Conservation (phyloP, 257 asterid species). For the Solanum commersonii region DNA sequence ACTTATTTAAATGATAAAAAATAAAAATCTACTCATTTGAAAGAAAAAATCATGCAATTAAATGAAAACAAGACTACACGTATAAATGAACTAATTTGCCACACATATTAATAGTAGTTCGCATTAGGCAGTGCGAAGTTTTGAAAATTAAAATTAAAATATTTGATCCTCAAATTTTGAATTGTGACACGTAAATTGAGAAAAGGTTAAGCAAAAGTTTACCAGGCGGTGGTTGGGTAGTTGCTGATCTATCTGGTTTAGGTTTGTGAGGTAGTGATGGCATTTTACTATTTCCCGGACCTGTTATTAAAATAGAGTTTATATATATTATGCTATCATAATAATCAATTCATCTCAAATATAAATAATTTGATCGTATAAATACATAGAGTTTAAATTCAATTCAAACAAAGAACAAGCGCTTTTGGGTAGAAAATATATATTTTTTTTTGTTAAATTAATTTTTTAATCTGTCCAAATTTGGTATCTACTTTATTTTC, state of each 20-base stretch:
- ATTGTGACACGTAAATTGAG: too few species aligned
- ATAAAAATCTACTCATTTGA: too few species aligned
- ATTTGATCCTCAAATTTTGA: too few species aligned
- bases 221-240: background rate
- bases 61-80: too few species aligned
- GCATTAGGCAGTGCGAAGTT: too few species aligned
- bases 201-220: background rate
- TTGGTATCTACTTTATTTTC: background rate
- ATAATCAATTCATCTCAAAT: background rate
- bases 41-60: too few species aligned
- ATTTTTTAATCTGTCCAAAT: background rate
- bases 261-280: background rate
- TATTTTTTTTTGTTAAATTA: background rate
- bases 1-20: too few species aligned
- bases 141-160: too few species aligned
- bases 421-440: background rate
- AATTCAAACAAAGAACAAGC: background rate
- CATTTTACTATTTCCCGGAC: background rate
- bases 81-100: too few species aligned
- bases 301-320: background rate
- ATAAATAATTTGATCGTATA: background rate
- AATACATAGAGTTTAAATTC: background rate
- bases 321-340: too few species aligned
- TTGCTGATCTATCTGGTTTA: background rate
- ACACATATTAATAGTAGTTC: too few species aligned